Conservation (phyloP, 2,329 filamentous ascomycete genomes). For the Hortaea sp. region DNA sequence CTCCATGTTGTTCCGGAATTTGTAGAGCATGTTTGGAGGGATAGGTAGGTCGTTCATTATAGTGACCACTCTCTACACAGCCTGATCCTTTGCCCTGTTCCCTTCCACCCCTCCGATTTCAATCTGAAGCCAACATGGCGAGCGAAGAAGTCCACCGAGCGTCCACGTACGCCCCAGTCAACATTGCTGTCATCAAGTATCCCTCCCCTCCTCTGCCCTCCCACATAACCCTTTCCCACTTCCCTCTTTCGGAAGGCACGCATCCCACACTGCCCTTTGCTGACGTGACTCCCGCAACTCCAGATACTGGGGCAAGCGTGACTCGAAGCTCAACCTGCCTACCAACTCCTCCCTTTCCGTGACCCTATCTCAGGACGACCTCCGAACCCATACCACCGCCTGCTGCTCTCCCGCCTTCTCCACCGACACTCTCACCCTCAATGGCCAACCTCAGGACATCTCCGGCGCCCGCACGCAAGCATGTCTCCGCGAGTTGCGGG, state of each 20-base stretch:
- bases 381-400: constrained; percentile 92
- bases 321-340: constrained; percentile 62
- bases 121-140: constrained; percentile 24
- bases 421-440: constrained; percentile 68
- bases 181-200: constrained; percentile 96
- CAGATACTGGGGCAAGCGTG: constrained; percentile 94
- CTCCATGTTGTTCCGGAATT: background rate
- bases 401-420: constrained; percentile 69
- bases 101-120: background rate
- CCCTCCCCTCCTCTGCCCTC: constrained; percentile 5
- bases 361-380: constrained; percentile 84
- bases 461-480: constrained; percentile 85
- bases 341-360: constrained; percentile 97
- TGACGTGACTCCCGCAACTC: too few relatives aligned
- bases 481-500: constrained; percentile 77
- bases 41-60: background rate
- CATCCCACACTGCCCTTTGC: background rate
- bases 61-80: background rate
- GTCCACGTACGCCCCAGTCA: constrained; percentile 92
- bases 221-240: background rate
- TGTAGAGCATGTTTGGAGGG: background rate
- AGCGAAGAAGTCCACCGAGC: constrained; percentile 63
- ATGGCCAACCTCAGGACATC: constrained; percentile 73
- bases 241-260: too few relatives aligned
- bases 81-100: background rate